These are phyloP conservation scores for Fraxinus floribunda DNA, from an alignment of 305 asterid genomes.

Conservation along the genomic window DNA sequence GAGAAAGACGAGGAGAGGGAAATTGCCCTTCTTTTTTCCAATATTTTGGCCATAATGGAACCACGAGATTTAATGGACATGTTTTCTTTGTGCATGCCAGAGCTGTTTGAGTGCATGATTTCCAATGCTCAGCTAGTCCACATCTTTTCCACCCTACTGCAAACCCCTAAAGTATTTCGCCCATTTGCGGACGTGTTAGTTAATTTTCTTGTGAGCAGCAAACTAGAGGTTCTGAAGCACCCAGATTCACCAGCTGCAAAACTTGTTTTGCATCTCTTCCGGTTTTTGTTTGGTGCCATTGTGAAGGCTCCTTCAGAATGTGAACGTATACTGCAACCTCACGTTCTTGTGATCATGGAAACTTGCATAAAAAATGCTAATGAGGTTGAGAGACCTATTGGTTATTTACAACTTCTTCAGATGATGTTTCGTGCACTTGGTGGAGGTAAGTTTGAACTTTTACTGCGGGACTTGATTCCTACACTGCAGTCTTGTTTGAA, in stretches of 20 bases:
- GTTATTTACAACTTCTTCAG: slow-evolving; percentile 93
- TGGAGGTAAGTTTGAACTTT: slow-evolving; percentile 94
- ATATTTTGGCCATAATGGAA: slow-evolving; percentile 96
- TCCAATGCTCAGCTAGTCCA: slow-evolving; percentile 89
- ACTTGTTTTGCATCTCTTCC: slow-evolving; percentile 97
- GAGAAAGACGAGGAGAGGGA: slow-evolving; percentile 99
- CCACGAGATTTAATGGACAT: slow-evolving; percentile 99
- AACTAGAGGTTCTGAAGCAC: slow-evolving; percentile 97
- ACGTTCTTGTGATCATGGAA: slow-evolving; percentile 91
- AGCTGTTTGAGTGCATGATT: slow-evolving; percentile 98
- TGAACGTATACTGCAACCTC: slow-evolving; percentile 97
- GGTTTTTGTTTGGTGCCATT: slow-evolving; percentile 83
- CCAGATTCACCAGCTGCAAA: slow-evolving; percentile 98
- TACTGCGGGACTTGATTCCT: slow-evolving; percentile 87
- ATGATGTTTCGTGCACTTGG: slow-evolving; percentile 98
- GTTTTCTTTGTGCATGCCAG: slow-evolving; percentile 98
- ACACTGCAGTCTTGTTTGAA: slow-evolving; percentile 89
- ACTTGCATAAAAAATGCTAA: slow-evolving; percentile 93
- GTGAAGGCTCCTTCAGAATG: slow-evolving; percentile 97
- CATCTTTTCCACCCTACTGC: slow-evolving; percentile 91
- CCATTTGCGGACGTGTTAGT: slow-evolving; percentile 98
- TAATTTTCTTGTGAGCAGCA: slow-evolving; percentile 91
- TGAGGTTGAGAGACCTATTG: slow-evolving; percentile 91
- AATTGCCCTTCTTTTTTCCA: slow-evolving; percentile 90
- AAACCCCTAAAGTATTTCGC: slow-evolving; percentile 90